These are phyloP conservation scores for Sarcomyxa edulis DNA, from an alignment of 768 basidiomycete species.

Conservation along the genomic window DNA sequence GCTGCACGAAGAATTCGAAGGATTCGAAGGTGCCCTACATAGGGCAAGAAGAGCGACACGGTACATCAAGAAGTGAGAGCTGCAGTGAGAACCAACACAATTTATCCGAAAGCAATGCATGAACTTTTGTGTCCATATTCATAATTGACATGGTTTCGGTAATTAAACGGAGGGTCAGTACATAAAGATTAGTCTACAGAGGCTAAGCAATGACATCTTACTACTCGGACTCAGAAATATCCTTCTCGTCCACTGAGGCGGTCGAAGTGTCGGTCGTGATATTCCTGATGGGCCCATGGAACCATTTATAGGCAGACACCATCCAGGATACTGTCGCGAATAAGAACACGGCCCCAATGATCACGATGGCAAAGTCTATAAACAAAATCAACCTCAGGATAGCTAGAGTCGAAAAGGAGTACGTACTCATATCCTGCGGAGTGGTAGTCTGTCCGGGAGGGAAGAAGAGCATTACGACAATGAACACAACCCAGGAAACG, in stretches of 20 bases:
- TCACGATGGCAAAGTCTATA: constrained; percentile 64
- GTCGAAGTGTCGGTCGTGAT: constrained; percentile 22
- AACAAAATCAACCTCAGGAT: not conserved
- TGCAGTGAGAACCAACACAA: too few relatives aligned
- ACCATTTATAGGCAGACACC: constrained; percentile 66
- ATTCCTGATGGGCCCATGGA: constrained; percentile 58
- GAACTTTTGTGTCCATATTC: too few relatives aligned
- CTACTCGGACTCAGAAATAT: constrained; percentile 2
- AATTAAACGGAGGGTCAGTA: too few relatives aligned
- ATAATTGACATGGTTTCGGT: too few relatives aligned
- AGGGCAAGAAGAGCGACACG: too few relatives aligned
- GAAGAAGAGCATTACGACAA: constrained; percentile 55
- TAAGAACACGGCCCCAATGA: constrained; percentile 59
- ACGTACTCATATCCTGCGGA: constrained; percentile 48
- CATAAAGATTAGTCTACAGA: too few relatives aligned
- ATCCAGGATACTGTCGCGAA: constrained; percentile 64
- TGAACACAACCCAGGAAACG: constrained; percentile 62
- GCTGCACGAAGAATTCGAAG: too few relatives aligned
- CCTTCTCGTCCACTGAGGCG: constrained; percentile 3
- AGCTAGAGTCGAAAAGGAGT: constrained; percentile 2
- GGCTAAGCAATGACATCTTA: too few relatives aligned
- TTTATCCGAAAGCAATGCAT: too few relatives aligned
- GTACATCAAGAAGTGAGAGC: too few relatives aligned
- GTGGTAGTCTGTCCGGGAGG: constrained; percentile 35
- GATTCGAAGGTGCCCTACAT: too few relatives aligned